phyloP scores from a whole-genome alignment of 148 eudicot genomes.

The Rhododendron henanense region DNA sequence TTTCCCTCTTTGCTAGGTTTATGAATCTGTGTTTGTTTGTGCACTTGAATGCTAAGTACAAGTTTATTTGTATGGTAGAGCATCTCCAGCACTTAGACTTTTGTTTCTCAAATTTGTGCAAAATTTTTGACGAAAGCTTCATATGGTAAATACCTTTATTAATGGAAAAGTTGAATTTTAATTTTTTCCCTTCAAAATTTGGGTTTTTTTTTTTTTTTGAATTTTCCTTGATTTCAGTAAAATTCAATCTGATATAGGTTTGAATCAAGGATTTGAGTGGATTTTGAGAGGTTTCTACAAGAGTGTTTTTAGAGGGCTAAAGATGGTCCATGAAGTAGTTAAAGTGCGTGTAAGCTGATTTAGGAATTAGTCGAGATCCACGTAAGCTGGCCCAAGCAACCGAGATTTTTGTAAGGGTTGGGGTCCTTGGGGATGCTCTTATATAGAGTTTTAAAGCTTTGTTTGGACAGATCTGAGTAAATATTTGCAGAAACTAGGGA shows the following conservation, averaged over 20 bases:
- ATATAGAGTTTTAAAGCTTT: background rate
- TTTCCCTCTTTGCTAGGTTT: background rate
- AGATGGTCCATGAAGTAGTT: background rate
- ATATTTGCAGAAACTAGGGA: background rate
- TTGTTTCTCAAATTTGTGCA: background rate
- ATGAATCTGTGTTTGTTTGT: background rate
- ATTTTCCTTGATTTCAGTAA: background rate
- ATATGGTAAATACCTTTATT: background rate
- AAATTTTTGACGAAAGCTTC: background rate
- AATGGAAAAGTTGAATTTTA: background rate
- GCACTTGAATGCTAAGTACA: background rate
- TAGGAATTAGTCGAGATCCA: background rate
- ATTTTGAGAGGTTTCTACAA: background rate
- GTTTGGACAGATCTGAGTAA: conserved; percentile 3
- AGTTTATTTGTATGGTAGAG: background rate
- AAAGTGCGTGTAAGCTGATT: background rate
- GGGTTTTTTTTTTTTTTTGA: background rate
- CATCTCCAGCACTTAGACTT: background rate
- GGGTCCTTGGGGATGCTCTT: background rate
- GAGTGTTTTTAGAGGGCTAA: background rate
- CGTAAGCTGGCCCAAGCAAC: background rate
- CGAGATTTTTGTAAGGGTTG: background rate
- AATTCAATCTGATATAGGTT: background rate
- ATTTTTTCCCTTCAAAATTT: background rate
- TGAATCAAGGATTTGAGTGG: background rate